Conservation (phyloP, 176 grass and related monocot species). For the Saccharum spontaneum region DNA sequence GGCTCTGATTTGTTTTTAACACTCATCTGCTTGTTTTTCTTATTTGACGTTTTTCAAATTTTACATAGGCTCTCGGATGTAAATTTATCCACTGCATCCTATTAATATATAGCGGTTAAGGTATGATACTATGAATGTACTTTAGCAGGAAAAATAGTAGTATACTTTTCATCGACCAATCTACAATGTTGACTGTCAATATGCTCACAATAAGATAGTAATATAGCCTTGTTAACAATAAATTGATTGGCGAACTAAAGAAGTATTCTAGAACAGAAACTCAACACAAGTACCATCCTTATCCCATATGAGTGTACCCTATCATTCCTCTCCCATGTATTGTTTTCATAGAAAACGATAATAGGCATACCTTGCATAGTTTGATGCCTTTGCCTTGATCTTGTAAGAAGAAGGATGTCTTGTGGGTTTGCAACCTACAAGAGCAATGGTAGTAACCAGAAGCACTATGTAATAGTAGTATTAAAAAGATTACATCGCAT, state of each 20-base stretch:
- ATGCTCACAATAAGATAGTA: background rate
- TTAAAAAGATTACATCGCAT: background rate
- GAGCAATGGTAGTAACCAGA: background rate
- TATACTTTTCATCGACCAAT: background rate
- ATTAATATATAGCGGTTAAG: background rate
- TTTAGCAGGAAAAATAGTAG: background rate
- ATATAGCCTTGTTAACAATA: background rate
- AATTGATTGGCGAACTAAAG: background rate
- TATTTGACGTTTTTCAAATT: background rate
- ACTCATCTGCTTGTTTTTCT: background rate
- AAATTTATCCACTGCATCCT: background rate
- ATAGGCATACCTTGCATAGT: slow-evolving; percentile 45
- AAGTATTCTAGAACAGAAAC: background rate
- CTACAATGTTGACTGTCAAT: background rate
- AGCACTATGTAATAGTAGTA: background rate
- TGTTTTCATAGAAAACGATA: background rate
- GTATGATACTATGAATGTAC: background rate
- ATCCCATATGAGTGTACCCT: background rate
- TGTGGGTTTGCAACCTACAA: slow-evolving; percentile 86
- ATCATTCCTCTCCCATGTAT: background rate
- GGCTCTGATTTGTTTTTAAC: background rate
- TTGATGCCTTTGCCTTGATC: slow-evolving; percentile 46
- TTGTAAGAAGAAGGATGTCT: slow-evolving; percentile 74
- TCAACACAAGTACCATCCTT: background rate
- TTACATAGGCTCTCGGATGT: background rate